Base-by-base conservation (phyloP, 257 asterid species). In the Nicotiana attenuata region DNA sequence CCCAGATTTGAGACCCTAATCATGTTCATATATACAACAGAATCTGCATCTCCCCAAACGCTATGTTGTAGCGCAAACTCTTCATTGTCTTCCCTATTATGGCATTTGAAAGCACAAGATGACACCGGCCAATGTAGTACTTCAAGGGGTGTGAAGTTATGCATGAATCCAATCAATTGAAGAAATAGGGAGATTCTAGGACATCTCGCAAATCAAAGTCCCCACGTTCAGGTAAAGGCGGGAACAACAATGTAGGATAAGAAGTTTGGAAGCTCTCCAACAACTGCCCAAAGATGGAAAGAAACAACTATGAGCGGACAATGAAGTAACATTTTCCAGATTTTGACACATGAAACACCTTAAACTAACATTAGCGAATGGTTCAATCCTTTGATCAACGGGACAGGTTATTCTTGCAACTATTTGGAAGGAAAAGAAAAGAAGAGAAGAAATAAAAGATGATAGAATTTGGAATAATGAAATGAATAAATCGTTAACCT, bases 171-270 rank as follows among this genome's bases (percentile, higher is more conserved):
- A 28, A 14, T 93, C 86, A 96, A 91, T 96, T 96, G 89, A 96
- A 96, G 92, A 96, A 96, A 85, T 96, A 96, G 22, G 96, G 92
- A 8, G 99, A 94, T 79, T 84, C 88, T 83, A 96, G 76, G 65
- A 96, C 99, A 26, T 94, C 94, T 84, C 82, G 84, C 78, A 96
- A 94, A 83, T 96, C 93, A 35, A 96, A 92, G 83, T 92, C 95
- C 24, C 99, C 99, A 59, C 97, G 89, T 57, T 91, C 97, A 2
- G 99, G 99, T 91, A 96, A 85, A 20, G 94, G 88, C n/a, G 99
- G 99, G 87, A 96, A 96, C 22, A 89, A 2, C 84, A 94, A 66
- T 33, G 92, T 57, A 57, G 99, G 99, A 87, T 94, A 96, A 78
- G 97, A 89, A 81, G 69, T 84, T 83, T 96, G 86, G 81, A 96